Base-by-base conservation (phyloP, 163 green algal genomes). In the Prototheca wickerhamii region DNA sequence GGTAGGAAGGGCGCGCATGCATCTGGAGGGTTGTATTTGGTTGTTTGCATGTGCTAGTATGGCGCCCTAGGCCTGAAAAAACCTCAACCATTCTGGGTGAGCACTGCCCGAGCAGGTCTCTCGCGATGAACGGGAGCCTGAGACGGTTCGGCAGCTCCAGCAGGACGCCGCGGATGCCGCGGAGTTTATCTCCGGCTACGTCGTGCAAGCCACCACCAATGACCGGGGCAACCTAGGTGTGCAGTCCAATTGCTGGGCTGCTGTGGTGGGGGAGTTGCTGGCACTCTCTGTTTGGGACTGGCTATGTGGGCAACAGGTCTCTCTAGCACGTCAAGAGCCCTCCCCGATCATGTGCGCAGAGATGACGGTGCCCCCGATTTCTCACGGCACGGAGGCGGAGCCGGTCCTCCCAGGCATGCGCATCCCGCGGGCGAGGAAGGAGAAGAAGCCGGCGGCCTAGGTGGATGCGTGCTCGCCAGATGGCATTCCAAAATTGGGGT, bases 161-260 rank as follows among this genome's bases (percentile, higher is more conserved):
- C 20, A 29, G 18, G 63, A 76, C 44, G 69, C 42, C 37, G 25
- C 17, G 8, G 49, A 76, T 33, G 58, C 63, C 3, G 69, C 58
- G 20, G 63, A 68, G 20, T 76, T 72, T 30, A 52, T 76, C n/a
- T 35, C 40, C 20, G 28, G 35, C 15, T 40, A 42, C 49, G 65
- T 76, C 5, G 69, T 76, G 44, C 69, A 76, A 37, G 69, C 69
- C 5, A 46, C 46, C 0, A 34, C 42, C 6, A 71, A 68, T 28
- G 69, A 76, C 8, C 53, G 64, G 3, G 69, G 69, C 4, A 52
- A 65, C 10, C 67, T 58, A 26, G 56, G 63, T 71, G 54, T 15
- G 37, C 15, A 51, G 42, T n/a, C 18, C 42, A 18, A 51, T 15
- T 18, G 42, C 18, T 18, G 15, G 42, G 42, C 42, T 51, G 15